Evolutionary conservation across 768 basidiomycete species (phyloP).

Genomic region (Russula compacta): DNA sequence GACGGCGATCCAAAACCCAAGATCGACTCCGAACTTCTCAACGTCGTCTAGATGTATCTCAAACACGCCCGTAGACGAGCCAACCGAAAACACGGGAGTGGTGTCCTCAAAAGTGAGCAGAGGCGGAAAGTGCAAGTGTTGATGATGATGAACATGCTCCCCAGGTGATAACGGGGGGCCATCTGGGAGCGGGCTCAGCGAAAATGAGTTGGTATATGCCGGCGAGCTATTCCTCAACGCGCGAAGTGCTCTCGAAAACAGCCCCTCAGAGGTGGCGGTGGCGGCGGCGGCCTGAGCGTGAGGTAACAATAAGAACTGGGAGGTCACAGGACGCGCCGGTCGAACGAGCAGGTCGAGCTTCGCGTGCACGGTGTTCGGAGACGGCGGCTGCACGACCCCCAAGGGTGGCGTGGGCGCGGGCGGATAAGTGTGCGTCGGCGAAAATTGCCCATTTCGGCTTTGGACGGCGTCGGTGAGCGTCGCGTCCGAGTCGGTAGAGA

Average conservation of each 20-base stretch:
- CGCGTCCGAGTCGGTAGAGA: slow-evolving; percentile 25
- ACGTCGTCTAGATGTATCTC: slow-evolving; percentile 54
- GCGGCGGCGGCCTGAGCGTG: slow-evolving; percentile 23
- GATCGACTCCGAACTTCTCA: slow-evolving; percentile 54
- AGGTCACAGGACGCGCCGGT: slow-evolving; percentile 12
- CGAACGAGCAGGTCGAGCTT: slow-evolving; percentile 25
- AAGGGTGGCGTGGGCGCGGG: slow-evolving; percentile 27
- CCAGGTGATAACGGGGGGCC: neutral
- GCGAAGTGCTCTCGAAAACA: slow-evolving; percentile 26
- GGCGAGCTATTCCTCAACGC: slow-evolving; percentile 18
- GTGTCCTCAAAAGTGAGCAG: slow-evolving; percentile 63
- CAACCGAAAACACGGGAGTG: slow-evolving; percentile 55
- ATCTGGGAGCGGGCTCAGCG: slow-evolving; percentile 15
- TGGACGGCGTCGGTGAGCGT: slow-evolving; percentile 23
- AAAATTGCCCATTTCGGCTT: slow-evolving; percentile 10
- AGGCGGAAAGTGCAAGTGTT: slow-evolving; percentile 23
- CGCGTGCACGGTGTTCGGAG: slow-evolving; percentile 25
- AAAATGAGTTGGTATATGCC: slow-evolving; percentile 15
- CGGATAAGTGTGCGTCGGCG: slow-evolving; percentile 30
- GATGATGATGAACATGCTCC: neutral
- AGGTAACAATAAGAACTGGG: slow-evolving; percentile 30
- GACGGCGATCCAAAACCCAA: slow-evolving; percentile 69
- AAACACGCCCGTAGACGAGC: slow-evolving; percentile 50
- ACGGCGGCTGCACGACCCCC: slow-evolving; percentile 24
- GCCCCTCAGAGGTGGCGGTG: slow-evolving; percentile 11